Conservation (phyloP, 2,329 filamentous ascomycete genomes). For the Chaetomium sp. region DNA sequence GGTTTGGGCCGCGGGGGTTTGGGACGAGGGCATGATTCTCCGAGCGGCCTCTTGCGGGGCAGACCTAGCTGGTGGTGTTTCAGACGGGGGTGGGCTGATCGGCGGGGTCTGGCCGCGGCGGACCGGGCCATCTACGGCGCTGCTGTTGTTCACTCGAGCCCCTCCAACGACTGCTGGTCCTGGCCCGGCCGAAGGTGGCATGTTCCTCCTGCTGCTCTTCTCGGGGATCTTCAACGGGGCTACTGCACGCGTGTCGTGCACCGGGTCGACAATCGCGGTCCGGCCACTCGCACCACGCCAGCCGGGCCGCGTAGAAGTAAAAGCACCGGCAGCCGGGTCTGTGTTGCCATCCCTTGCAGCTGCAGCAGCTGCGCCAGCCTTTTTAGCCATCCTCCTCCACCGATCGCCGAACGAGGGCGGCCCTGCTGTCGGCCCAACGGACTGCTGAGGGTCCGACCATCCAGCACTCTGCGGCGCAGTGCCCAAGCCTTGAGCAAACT, state of each 20-base stretch:
- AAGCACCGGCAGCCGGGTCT: conserved; percentile 32
- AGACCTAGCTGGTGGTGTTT: conserved; percentile 24
- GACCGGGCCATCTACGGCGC: conserved; percentile 9
- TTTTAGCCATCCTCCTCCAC: conserved; percentile 37
- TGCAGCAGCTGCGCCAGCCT: conserved; percentile 6
- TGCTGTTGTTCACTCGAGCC: background rate
- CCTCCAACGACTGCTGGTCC: conserved; percentile 1
- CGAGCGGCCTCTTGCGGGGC: conserved; percentile 27
- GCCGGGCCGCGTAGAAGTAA: conserved; percentile 43
- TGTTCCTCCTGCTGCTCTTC: conserved; percentile 41
- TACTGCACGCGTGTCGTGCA: conserved; percentile 53
- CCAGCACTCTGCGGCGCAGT: conserved; percentile 19
- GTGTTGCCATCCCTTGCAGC: conserved; percentile 15
- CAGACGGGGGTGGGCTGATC: conserved; percentile 27
- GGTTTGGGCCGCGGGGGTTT: conserved; percentile 17
- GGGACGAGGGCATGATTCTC: conserved; percentile 33
- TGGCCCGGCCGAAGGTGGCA: conserved; percentile 19
- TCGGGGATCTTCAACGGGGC: conserved; percentile 51
- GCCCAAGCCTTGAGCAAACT: conserved; percentile 36
- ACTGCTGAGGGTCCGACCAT: conserved; percentile 25
- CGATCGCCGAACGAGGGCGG: conserved; percentile 39
- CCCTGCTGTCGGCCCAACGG: conserved; percentile 21
- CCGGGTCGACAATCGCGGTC: conserved; percentile 54
- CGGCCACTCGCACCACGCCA: conserved; percentile 72
- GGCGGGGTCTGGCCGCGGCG: conserved; percentile 27